Base-by-base conservation (phyloP, 139 green algal species). In the Penium margaritaceum region DNA sequence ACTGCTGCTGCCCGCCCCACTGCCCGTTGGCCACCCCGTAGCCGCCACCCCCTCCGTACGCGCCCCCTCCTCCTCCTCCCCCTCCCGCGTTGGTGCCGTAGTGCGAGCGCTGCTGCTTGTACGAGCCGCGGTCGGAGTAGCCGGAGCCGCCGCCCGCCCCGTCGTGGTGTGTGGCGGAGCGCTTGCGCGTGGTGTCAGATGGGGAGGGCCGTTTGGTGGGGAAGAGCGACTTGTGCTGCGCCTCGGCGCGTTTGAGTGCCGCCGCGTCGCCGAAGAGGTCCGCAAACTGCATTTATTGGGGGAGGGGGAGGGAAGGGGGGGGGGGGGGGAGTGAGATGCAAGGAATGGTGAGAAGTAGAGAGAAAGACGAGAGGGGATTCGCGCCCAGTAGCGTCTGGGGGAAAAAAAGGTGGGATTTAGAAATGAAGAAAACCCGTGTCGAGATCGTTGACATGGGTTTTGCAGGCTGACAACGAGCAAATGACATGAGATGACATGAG, bases 31-130 rank as follows among this genome's bases (percentile, higher is more conserved):
- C 24, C 17, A 6, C 46, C 12, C 2, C 46, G 46, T 57, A 57
- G 3, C 46, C 51, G 24, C 51, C 51, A 60, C 30, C 29, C n/a
- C 51, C 51, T 21, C 51, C 51, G 29, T 6, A n/a, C 15, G 51
- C 51, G 2, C 24, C 51, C 6, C 15, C 51, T 27, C 51, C 51
- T 9, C 30, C 29, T 15, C 51, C 51, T 33, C 51, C 51, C 14
- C 24, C 51, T 9, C 51, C 51, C 15, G 15, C 51, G 30, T n/a
- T 24, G 3, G 24, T 24, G 19, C 30, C 29, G 51, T 60, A 60
- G 51, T 60, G 29, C 24, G 51, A 60, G 15, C 51, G 51, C 24
- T 60, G 51, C 24, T 60, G 51, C 51, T 60, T 60, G 51, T 60
- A 60, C n/a, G 24, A n/a, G 2, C 51, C 51, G 17, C 51, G 51